Conservation (phyloP, 2,329 filamentous ascomycete species). For the Cytospora leucostoma region DNA sequence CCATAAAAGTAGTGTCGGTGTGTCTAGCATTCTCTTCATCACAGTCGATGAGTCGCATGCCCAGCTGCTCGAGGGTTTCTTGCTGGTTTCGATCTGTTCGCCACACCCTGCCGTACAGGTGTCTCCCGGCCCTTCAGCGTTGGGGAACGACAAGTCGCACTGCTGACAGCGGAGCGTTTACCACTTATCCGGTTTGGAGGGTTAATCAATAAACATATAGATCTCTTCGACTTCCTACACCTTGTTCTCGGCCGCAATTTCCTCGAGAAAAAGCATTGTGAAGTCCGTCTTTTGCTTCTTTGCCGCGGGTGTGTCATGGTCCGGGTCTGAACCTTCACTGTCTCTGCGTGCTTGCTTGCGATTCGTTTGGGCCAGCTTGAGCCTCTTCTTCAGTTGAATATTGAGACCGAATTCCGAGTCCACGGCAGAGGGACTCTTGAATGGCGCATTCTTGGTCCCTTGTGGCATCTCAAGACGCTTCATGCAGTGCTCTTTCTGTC, state of each 20-base stretch:
- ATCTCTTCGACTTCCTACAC: background rate
- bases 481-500: background rate
- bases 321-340: background rate
- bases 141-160: no score
- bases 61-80: background rate
- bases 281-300: conserved; percentile 3
- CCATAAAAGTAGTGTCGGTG: background rate
- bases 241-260: background rate
- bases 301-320: background rate
- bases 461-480: background rate
- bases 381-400: background rate
- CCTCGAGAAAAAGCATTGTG: background rate
- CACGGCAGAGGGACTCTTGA: background rate
- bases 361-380: background rate
- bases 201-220: background rate
- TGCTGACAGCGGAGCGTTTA: background rate
- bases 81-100: background rate
- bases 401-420: background rate
- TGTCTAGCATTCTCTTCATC: background rate
- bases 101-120: background rate
- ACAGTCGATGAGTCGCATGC: background rate
- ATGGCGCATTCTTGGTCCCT: background rate
- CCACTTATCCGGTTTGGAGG: background rate
- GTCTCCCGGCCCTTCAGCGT: background rate
- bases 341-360: background rate